phyloP scores from a whole-genome alignment of 2,329 filamentous ascomycete species.

The Cladobotryum mycophilum region DNA sequence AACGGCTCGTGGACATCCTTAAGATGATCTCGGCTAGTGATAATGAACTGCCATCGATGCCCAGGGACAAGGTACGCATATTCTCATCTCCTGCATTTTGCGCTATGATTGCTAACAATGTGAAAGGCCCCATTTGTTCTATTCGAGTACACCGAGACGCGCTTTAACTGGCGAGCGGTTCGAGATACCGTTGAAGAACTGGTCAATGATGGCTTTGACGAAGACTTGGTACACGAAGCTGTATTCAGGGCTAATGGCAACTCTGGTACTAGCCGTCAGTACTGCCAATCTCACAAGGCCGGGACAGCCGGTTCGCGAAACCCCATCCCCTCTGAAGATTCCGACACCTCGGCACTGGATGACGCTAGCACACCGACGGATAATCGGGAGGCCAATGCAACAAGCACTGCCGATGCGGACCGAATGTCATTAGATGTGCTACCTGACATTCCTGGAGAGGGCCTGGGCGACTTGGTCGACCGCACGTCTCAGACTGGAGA shows the following conservation, averaged over 20 bases:
- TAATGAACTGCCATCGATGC: slow-evolving; percentile 59
- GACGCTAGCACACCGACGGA: slow-evolving; percentile 16
- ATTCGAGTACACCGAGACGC: slow-evolving; percentile 37
- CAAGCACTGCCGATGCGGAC: slow-evolving; percentile 26
- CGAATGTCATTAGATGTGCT: slow-evolving; percentile 32
- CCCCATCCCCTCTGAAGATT: slow-evolving; percentile 59
- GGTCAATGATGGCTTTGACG: slow-evolving; percentile 32
- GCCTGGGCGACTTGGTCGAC: slow-evolving; percentile 23
- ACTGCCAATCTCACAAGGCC: slow-evolving; percentile 60
- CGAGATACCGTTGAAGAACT: slow-evolving; percentile 28
- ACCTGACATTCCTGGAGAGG: slow-evolving; percentile 23
- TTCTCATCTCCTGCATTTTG: slow-evolving; percentile 25
- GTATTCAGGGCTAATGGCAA: slow-evolving; percentile 75
- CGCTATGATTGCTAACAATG: slow-evolving; percentile 3
- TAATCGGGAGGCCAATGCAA: slow-evolving; percentile 20
- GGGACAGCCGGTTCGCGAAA: slow-evolving; percentile 56
- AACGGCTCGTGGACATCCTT: slow-evolving; percentile 76
- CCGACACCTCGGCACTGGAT: slow-evolving; percentile 30
- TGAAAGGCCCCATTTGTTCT: slow-evolving; percentile 27
- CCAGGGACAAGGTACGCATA: slow-evolving; percentile 51
- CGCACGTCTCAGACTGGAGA: slow-evolving; percentile 17
- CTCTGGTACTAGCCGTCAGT: slow-evolving; percentile 56
- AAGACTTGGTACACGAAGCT: slow-evolving; percentile 67
- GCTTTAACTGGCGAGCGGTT: slow-evolving; percentile 41
- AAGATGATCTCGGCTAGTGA: slow-evolving; percentile 73